These are phyloP conservation scores for Tubosaeta sp. DNA, from an alignment of 768 basidiomycete genomes.

Conservation along the genomic window DNA sequence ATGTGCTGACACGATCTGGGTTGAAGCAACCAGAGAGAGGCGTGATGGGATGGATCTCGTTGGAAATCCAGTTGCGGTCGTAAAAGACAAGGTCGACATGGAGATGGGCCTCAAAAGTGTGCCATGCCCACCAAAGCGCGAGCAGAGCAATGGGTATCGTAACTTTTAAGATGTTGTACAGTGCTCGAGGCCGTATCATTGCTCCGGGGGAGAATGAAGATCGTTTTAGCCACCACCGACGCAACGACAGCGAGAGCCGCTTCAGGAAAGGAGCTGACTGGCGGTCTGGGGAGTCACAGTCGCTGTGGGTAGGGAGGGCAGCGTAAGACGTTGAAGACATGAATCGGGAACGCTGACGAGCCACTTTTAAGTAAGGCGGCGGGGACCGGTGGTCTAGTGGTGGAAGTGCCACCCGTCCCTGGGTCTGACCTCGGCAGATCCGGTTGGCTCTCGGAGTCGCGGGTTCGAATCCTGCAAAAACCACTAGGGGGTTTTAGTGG, in stretches of 20 bases:
- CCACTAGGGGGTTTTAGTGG: no score
- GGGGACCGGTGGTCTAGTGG: no score
- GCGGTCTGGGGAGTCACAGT: slow-evolving; percentile 1
- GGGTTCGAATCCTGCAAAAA: no score
- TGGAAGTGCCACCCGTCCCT: no score
- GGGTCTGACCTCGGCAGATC: no score
- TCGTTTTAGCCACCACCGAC: slow-evolving; percentile 9
- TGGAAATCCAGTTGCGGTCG: slow-evolving; percentile 65
- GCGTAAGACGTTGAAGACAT: slow-evolving; percentile 11
- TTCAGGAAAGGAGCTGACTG: neutral
- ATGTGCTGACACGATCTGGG: slow-evolving; percentile 49
- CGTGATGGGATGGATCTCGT: slow-evolving; percentile 62
- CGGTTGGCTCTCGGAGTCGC: no score
- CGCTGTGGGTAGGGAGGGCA: slow-evolving; percentile 10
- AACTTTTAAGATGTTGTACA: slow-evolving; percentile 40
- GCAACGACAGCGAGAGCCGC: neutral
- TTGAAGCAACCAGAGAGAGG: slow-evolving; percentile 76
- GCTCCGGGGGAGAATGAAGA: neutral
- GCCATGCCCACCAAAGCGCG: slow-evolving; percentile 36
- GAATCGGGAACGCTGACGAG: neutral
- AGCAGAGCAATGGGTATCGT: slow-evolving; percentile 33
- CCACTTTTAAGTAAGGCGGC: neutral
- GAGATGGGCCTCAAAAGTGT: slow-evolving; percentile 59
- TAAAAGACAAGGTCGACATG: slow-evolving; percentile 86
- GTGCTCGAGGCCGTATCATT: slow-evolving; percentile 29